Conservation (phyloP, 2,329 filamentous ascomycete genomes). For the Blumeria graminis region DNA sequence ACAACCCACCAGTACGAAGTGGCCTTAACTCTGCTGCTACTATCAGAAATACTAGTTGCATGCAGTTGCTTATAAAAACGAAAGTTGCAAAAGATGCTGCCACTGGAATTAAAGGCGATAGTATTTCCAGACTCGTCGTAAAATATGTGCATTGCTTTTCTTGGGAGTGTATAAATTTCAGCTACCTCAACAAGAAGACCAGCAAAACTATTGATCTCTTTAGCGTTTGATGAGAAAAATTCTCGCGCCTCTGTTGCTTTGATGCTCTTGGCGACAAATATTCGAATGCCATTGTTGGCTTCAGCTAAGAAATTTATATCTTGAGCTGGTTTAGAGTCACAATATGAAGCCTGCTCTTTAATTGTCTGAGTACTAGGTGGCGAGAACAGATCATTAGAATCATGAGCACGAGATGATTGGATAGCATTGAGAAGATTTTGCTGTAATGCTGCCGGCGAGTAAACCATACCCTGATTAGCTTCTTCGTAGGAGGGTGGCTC, state of each 20-base stretch:
- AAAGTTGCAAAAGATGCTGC: conserved; percentile 84
- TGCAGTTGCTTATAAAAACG: conserved; percentile 70
- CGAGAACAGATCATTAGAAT: conserved; percentile 48
- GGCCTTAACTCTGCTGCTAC: conserved; percentile 37
- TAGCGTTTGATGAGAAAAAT: conserved; percentile 38
- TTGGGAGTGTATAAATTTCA: conserved; percentile 45
- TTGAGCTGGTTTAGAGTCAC: conserved; percentile 50
- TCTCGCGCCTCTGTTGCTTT: conserved; percentile 10
- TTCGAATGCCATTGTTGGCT: conserved; percentile 44
- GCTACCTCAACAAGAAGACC: conserved; percentile 43
- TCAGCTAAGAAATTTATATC: conserved; percentile 50
- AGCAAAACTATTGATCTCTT: conserved; percentile 44
- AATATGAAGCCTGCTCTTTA: conserved; percentile 67
- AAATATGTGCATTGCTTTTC: conserved; percentile 58
- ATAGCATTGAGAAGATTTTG: conserved; percentile 58
- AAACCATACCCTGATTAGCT: conserved; percentile 21
- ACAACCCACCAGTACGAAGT: conserved; percentile 83
- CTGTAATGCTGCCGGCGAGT: conserved; percentile 34
- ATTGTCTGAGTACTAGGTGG: conserved; percentile 47
- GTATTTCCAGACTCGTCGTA: conserved; percentile 56
- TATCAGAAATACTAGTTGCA: conserved; percentile 21
- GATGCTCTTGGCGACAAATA: conserved; percentile 41
- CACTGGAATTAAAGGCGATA: conserved; percentile 77
- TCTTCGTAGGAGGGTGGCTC: conserved; percentile 12
- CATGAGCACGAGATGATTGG: conserved; percentile 51